A percentile compares a stretch with the other conserved stretches of the same genome.
phyloP scores from a whole-genome alignment of 192 early-diverging fungal genomes.

The Rhizoclosmatium sp. region DNA sequence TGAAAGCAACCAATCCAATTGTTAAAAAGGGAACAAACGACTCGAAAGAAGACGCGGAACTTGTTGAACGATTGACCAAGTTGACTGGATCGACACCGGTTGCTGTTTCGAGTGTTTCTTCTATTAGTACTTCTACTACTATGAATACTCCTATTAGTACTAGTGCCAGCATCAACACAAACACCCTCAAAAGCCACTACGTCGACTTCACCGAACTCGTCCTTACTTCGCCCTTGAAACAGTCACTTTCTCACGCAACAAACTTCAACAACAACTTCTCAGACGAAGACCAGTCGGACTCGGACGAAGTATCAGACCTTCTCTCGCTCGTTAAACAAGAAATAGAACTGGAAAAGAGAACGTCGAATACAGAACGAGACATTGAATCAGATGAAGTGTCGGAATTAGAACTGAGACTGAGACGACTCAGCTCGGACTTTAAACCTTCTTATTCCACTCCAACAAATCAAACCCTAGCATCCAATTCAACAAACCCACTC shows the following conservation, averaged over 20 bases:
- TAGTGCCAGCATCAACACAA: not conserved
- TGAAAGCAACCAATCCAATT: not conserved
- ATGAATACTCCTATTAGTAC: not conserved
- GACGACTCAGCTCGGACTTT: slow-evolving; percentile 20
- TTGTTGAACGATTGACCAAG: not conserved
- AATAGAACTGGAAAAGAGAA: slow-evolving; percentile 40
- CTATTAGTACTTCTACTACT: not conserved
- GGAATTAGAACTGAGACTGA: slow-evolving; percentile 26
- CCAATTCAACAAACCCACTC: not conserved
- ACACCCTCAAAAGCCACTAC: not conserved
- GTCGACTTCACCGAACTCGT: slow-evolving; percentile 51
- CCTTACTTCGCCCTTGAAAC: slow-evolving; percentile 42
- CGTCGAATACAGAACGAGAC: not conserved
- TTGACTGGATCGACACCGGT: not conserved
- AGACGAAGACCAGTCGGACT: not conserved
- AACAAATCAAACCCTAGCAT: not conserved
- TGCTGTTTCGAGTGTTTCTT: not conserved
- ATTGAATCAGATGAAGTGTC: slow-evolving; percentile 3
- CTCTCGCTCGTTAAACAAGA: slow-evolving; percentile 34
- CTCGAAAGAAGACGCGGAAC: not conserved
- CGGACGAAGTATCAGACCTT: slow-evolving; percentile 30
- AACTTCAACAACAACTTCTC: not conserved
- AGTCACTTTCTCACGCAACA: not conserved
- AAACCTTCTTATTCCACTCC: not conserved
- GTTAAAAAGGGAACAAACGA: not conserved